Percentiles rank a stretch among this genome's conserved stretches.
These are phyloP conservation scores for Veloporphyrellus conicus DNA, from an alignment of 1,284 basidiomycete species.

Conservation along the genomic window DNA sequence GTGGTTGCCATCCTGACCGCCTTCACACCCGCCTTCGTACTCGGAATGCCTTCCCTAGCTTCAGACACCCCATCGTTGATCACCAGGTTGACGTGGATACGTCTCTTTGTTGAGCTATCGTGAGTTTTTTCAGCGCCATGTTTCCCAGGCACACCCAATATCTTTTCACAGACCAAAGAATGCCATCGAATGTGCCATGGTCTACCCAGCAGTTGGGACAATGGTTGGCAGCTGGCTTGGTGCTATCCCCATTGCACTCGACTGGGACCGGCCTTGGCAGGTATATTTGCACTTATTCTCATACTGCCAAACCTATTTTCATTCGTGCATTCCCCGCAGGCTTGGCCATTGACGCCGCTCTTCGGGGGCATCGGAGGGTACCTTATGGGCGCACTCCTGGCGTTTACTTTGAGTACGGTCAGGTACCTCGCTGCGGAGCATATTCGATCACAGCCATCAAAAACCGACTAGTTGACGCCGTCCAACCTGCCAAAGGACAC, in stretches of 20 bases:
- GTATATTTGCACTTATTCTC: conserved; percentile 40
- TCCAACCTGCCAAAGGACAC: conserved; percentile 5
- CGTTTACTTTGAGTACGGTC: conserved; percentile 48
- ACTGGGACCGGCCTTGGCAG: conserved; percentile 97
- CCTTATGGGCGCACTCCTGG: conserved; percentile 56
- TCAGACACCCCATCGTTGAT: conserved; percentile 42
- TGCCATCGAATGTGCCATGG: conserved; percentile 68
- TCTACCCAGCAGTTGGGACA: conserved; percentile 77
- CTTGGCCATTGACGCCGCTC: conserved; percentile 76
- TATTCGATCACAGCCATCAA: conserved; percentile 7
- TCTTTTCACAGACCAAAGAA: conserved; percentile 50
- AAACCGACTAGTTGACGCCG: not conserved
- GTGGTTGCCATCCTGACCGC: conserved; percentile 65
- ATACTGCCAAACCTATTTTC: not conserved
- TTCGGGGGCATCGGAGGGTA: conserved; percentile 69
- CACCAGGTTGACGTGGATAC: conserved; percentile 60
- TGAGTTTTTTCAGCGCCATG: conserved; percentile 41
- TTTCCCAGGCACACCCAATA: conserved; percentile 4
- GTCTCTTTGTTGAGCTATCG: conserved; percentile 77
- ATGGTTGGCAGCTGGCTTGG: conserved; percentile 76
- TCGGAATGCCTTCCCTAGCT: conserved; percentile 58
- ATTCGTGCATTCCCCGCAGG: conserved; percentile 39
- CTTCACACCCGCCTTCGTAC: conserved; percentile 64
- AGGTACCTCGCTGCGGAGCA: conserved; percentile 42
- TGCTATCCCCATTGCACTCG: conserved; percentile 77